Conservation (phyloP, 306 rosid species). For the Vicia villosa region DNA sequence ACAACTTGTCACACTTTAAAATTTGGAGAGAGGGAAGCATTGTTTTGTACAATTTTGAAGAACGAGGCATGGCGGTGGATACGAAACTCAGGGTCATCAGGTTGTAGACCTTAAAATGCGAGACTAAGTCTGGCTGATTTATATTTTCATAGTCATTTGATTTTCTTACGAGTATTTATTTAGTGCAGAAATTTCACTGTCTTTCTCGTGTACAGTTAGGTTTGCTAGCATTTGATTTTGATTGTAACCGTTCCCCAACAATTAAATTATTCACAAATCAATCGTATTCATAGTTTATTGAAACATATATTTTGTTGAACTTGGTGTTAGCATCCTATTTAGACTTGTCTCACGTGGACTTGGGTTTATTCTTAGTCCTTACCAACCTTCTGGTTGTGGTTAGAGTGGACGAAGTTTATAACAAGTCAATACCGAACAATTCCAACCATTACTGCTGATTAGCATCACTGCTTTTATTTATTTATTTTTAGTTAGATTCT, state of each 20-base stretch:
- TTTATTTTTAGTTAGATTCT: no score
- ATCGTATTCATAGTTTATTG: conserved; percentile 14
- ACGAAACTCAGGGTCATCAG: conserved; percentile 24
- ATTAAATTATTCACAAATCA: conserved; percentile 23
- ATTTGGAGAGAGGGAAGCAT: not conserved
- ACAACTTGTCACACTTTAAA: not conserved
- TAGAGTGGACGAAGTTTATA: conserved; percentile 1
- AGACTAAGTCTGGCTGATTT: conserved; percentile 2
- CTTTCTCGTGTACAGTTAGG: conserved; percentile 34
- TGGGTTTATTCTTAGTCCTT: not conserved
- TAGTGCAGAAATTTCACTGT: conserved; percentile 5
- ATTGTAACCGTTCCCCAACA: conserved; percentile 24
- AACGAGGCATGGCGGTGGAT: conserved; percentile 24
- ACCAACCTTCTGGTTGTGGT: not conserved
- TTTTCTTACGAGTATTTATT: not conserved
- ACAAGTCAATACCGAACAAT: not conserved
- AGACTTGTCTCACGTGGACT: not conserved
- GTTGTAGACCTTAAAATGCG: conserved; percentile 16
- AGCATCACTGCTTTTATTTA: no score
- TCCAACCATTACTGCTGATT: not conserved
- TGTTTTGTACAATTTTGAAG: conserved; percentile 31
- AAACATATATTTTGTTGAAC: not conserved
- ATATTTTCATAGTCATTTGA: conserved; percentile 16
- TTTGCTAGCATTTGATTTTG: conserved; percentile 21
- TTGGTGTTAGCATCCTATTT: not conserved